Percentiles rank a stretch among this genome's conserved stretches.
These are phyloP conservation scores for Ogataea allantospora DNA, from an alignment of 805 yeast genomes.

Conservation along the genomic window DNA sequence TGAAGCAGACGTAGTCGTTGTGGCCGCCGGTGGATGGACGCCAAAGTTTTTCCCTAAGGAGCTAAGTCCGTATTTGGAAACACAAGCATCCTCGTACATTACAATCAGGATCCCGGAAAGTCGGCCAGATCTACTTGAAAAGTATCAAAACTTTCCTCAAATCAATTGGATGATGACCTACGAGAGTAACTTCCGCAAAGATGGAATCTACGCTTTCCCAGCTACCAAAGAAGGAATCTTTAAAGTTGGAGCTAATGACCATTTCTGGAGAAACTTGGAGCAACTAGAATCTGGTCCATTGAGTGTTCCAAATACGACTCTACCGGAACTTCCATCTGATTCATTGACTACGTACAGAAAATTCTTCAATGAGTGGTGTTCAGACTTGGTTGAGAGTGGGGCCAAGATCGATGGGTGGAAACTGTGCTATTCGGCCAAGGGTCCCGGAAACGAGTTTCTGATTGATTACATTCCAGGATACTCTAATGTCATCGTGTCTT, in stretches of 20 bases:
- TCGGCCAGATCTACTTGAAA: constrained; percentile 31
- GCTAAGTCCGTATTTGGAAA: constrained; percentile 32
- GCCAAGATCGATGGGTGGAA: constrained; percentile 5
- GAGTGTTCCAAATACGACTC: constrained; percentile 13
- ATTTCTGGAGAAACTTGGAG: constrained; percentile 12
- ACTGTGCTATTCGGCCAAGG: constrained; percentile 9
- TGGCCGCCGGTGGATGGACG: constrained; percentile 33
- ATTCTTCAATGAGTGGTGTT: constrained; percentile 8
- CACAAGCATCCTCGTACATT: constrained; percentile 34
- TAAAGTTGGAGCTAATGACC: constrained; percentile 16
- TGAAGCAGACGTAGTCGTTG: constrained; percentile 23
- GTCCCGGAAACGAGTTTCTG: constrained; percentile 15
- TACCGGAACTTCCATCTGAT: constrained; percentile 7
- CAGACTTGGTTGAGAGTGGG: constrained; percentile 4
- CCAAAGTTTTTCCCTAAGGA: constrained; percentile 28
- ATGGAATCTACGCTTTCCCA: constrained; percentile 18
- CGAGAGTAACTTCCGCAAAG: constrained; percentile 10
- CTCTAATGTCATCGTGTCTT: constrained; percentile 11
- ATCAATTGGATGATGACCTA: constrained; percentile 30
- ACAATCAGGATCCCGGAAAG: constrained; percentile 34
- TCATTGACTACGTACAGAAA: constrained; percentile 12
- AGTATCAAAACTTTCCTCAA: constrained; percentile 34
- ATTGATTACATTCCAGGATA: constrained; percentile 15
- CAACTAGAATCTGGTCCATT: neutral
- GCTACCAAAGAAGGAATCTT: constrained; percentile 19